Evolutionary conservation across 306 rosid species (phyloP), one percentile per base, ranked within the genome.

Genomic region (Pyrus communis): DNA sequence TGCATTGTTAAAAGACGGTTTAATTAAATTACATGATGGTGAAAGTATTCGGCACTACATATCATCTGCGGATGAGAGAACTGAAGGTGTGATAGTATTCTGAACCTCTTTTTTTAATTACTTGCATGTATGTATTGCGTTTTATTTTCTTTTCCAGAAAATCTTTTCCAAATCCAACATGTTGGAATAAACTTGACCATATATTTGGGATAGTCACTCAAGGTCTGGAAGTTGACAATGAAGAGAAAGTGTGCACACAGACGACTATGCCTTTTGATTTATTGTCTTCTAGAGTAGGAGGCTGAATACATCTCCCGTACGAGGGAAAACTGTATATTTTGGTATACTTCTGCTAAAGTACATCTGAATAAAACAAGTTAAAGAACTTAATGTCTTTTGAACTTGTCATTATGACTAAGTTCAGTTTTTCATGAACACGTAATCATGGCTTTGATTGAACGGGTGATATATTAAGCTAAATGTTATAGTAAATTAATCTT

Each of bases 1-100:
- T 70, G 86, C 91, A 12, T 87, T 95, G 71, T 77, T 95, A 71
- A 89, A 85, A 82, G 93, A 81, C 76, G 89, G 86, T 76, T 81
- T 87, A 67, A 82, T 95, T 64, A 87, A 89, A 76, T 70, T 88
- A 52, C 80, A 73, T 22, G 88, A 81, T 74, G 89, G 83, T 75
- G 83, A 81, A 78, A 87, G 93, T 79, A 89, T 92, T 80, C 92
- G 12, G 80, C 84, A 86, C 75, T 84, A 82, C 78, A 82, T 88
- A 70, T 62, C 79, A 49, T 77, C 88, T 38, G 77, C 67, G 15
- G 71, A 43, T 75, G 85, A 77, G 27, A 79, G 70, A 21, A 58
- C 42, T 31, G 89, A 88, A 83, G 98, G 97, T 95, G 62, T 43
- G 84, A 67, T 45, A 66, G 23, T 57, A 9, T 71, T 78, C 68